phyloP scores from a whole-genome alignment of 768 basidiomycete species.

The Lactarius sanguifluus region DNA sequence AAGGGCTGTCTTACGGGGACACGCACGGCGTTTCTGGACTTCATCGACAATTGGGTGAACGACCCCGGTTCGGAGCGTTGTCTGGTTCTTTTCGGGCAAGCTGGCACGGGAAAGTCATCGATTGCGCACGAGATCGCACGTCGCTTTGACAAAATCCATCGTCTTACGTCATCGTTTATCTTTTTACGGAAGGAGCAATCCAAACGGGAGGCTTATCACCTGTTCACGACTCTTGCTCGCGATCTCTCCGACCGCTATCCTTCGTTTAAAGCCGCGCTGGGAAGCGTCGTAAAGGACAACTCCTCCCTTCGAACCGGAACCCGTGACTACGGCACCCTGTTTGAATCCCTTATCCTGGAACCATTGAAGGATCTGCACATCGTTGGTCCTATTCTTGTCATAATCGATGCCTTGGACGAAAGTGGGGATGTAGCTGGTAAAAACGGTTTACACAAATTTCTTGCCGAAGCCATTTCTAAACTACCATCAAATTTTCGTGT shows the following conservation, averaged over 20 bases:
- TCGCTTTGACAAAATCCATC: not conserved
- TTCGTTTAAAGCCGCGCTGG: not conserved
- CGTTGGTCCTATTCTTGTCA: not conserved
- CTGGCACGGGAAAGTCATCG: not conserved
- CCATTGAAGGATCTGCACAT: not conserved
- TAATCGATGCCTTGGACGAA: slow-evolving; percentile 7
- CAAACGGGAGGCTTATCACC: not conserved
- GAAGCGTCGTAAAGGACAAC: not conserved
- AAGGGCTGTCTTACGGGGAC: not conserved
- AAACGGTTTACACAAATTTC: not conserved
- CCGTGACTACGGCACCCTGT: not conserved
- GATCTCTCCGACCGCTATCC: not conserved
- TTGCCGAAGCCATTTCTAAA: not conserved
- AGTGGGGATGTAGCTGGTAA: not conserved
- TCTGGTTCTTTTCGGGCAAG: slow-evolving; percentile 2
- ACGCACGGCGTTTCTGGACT: not conserved
- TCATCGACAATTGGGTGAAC: not conserved
- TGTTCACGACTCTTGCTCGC: slow-evolving; percentile 5
- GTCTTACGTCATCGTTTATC: not conserved
- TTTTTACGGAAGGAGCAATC: not conserved
- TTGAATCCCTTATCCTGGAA: not conserved
- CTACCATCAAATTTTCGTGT: slow-evolving; percentile 4
- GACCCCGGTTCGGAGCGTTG: not conserved
- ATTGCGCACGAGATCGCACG: not conserved
- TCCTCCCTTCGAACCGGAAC: not conserved